Conservation (phyloP, 2,329 filamentous ascomycete genomes). For the Intubia oerlemansii region DNA sequence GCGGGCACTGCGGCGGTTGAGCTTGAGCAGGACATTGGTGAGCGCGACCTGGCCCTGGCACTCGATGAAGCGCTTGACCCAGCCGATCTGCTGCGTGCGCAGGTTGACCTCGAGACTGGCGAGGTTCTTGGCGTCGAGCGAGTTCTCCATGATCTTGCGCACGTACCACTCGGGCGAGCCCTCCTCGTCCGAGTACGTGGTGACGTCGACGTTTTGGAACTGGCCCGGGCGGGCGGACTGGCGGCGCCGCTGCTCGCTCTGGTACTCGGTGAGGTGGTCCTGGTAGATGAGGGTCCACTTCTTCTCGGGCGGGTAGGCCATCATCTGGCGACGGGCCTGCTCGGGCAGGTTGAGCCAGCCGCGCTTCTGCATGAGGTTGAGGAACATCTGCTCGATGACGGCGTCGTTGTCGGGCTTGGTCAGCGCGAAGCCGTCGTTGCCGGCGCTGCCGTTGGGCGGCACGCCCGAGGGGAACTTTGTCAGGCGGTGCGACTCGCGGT, state of each 20-base stretch:
- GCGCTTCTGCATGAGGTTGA: constrained; percentile 88
- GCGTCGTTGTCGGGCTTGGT: constrained; percentile 60
- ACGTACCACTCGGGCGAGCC: constrained; percentile 98
- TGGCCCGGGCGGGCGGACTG: constrained; percentile 52
- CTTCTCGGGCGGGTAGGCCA: constrained; percentile 80
- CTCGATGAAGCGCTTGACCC: constrained; percentile 93
- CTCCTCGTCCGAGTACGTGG: constrained; percentile 74
- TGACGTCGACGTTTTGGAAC: constrained; percentile 46
- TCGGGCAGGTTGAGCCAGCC: constrained; percentile 96
- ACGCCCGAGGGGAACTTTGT: constrained; percentile 26
- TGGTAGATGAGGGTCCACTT: constrained; percentile 97
- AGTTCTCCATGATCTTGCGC: constrained; percentile 88
- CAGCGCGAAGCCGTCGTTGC: constrained; percentile 34
- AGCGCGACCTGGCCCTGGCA: constrained; percentile 92
- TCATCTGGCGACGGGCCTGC: constrained; percentile 85
- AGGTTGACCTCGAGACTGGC: constrained; percentile 87
- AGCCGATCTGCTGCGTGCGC: constrained; percentile 88
- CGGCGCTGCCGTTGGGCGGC: constrained; percentile 8
- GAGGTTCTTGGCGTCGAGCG: constrained; percentile 74
- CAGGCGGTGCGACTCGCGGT: constrained; percentile 33
- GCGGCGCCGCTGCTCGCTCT: constrained; percentile 80
- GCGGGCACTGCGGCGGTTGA: constrained; percentile 67
- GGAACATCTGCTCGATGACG: constrained; percentile 76
- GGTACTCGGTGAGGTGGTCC: constrained; percentile 79
- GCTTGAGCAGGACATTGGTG: constrained; percentile 80